A percentile compares a stretch with the other conserved stretches of the same genome.
Evolutionary conservation across 2,329 filamentous ascomycete genomes (phyloP).

Genomic region (Endoconidiophora laricicola): DNA sequence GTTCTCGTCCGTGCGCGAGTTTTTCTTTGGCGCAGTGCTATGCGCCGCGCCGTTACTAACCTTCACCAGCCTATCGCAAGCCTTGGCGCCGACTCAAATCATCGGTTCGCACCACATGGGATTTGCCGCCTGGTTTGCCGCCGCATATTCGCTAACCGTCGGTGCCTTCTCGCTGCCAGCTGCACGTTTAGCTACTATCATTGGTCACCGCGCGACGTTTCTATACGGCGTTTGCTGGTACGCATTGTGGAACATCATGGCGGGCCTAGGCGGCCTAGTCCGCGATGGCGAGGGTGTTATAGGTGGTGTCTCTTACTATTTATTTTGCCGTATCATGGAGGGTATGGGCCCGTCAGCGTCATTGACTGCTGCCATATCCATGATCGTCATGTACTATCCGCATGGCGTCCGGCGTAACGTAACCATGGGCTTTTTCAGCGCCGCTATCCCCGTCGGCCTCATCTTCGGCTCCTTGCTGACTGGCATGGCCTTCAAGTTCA

Average conservation of each 20-base stretch:
- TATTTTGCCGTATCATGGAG: constrained; percentile 31
- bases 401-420: constrained; percentile 42
- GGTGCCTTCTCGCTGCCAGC: constrained; percentile 41
- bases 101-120: constrained; percentile 12
- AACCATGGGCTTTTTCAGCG: constrained; percentile 35
- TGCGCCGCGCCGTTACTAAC: constrained; percentile 10
- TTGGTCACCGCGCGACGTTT: constrained; percentile 39
- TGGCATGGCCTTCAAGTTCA: constrained; percentile 22
- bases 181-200: constrained; percentile 38
- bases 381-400: constrained; percentile 41
- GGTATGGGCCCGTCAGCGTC: constrained; percentile 45
- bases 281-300: constrained; percentile 19
- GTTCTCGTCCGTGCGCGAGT: constrained; percentile 13
- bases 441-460: constrained; percentile 29
- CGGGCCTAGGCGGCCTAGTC: constrained; percentile 21
- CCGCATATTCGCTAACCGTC: constrained; percentile 36
- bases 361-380: constrained; percentile 45
- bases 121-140: constrained; percentile 31
- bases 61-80: constrained; percentile 11
- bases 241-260: constrained; percentile 32
- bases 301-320: constrained; percentile 25
- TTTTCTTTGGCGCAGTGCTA: constrained; percentile 11
- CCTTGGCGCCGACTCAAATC: constrained; percentile 11
- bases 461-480: constrained; percentile 26
- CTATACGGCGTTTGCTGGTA: constrained; percentile 38